Percentiles rank a stretch among this genome's conserved stretches.
phyloP scores from a whole-genome alignment of 2,329 filamentous ascomycete genomes.

The Penicillium sp. region DNA sequence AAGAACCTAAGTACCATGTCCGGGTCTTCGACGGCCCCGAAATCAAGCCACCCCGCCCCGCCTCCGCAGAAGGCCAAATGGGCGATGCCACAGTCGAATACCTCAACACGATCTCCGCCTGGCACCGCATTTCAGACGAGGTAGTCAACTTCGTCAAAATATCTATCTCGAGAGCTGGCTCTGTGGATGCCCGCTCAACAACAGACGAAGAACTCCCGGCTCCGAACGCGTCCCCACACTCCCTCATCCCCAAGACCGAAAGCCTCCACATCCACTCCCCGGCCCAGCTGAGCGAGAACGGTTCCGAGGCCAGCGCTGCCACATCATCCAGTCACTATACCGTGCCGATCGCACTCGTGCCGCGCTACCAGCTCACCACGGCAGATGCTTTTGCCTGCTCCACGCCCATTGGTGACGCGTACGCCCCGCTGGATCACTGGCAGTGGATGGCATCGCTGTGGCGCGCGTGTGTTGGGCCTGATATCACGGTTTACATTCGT shows the following conservation, averaged over 20 bases:
- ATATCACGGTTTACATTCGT: constrained; percentile 51
- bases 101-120: constrained; percentile 63
- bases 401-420: constrained; percentile 72
- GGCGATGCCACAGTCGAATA: constrained; percentile 55
- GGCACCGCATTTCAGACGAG: constrained; percentile 71
- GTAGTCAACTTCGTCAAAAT: constrained; percentile 60
- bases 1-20: constrained; percentile 51
- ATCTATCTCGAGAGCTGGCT: constrained; percentile 20
- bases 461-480: constrained; percentile 78
- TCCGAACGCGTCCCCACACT: constrained; percentile 31
- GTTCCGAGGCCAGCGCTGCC: constrained; percentile 24
- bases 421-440: constrained; percentile 86
- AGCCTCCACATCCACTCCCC: constrained; percentile 33
- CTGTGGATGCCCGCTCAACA: constrained; percentile 13
- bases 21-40: constrained; percentile 49
- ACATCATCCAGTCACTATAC: constrained; percentile 15
- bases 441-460: constrained; percentile 95
- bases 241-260: constrained; percentile 32
- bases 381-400: constrained; percentile 70
- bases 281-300: constrained; percentile 26
- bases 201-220: constrained; percentile 22
- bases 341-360: constrained; percentile 70
- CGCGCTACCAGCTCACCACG: constrained; percentile 73
- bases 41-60: constrained; percentile 19
- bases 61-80: constrained; percentile 32